Evolutionary conservation across 1,284 basidiomycete species (phyloP), one percentile per base, ranked within the genome.

Genomic region (Vanrija sp.): DNA sequence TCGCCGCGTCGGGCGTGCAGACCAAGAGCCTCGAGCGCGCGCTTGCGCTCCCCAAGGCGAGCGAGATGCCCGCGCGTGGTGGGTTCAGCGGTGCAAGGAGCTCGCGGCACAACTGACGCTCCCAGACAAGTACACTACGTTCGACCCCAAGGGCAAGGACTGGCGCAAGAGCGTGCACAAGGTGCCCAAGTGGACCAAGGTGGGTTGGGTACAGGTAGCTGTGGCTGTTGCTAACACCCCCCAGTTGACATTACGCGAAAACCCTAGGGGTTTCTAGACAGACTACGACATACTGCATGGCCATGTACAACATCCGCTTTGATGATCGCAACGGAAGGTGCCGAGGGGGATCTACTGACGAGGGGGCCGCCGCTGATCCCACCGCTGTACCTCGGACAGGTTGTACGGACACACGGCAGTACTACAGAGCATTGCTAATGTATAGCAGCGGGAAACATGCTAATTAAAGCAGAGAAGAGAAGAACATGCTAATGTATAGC

Each of bases 81-180:
- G 70, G 75, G n/a, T n/a, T n/a, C n/a, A n/a, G n/a, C n/a, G n/a
- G n/a, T n/a, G n/a, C n/a, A n/a, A n/a, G n/a, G n/a, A n/a, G n/a
- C n/a, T n/a, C n/a, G n/a, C n/a, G n/a, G n/a, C n/a, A n/a, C n/a
- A n/a, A 23, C 21, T 57, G 56, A 57, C 39, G 1, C 6, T 4
- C 26, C 23, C 10, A 76, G 94, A 98, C 80, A 98, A 98, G 78
- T 98, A 98, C 79, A 97, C 94, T 0, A 85, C 89, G 18, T 98
- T 94, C 77, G 86, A 83, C 51, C 81, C 84, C 19, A 85, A 83
- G 49, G 80, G 80, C 7, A 79, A 75, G 57, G 87, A 87, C 6
- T 98, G 94, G 78, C 81, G 95, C 48, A 98, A 98, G 73, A 87
- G 89, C 19, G 89, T 97, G 44, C 95, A 98, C 79, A 96, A 96